Evolutionary conservation across 2,329 filamentous ascomycete genomes (phyloP).

Genomic region (Hymenoscyphus linearis): DNA sequence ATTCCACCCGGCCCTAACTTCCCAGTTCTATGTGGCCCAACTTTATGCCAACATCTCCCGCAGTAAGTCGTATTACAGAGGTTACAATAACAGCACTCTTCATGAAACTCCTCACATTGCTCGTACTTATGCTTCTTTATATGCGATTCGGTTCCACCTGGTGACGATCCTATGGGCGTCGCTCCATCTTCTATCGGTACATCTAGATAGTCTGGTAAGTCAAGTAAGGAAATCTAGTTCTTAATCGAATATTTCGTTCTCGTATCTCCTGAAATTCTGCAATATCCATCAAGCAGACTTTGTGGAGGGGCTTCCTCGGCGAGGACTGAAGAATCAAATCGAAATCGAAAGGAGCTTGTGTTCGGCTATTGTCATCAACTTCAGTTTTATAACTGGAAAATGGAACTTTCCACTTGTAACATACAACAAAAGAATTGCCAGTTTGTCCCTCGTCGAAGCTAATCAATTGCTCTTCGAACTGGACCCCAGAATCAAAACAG

Average conservation of each 20-base stretch:
- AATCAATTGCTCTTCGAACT: background rate
- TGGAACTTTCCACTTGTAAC: background rate
- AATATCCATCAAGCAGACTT: background rate
- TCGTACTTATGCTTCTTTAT: background rate
- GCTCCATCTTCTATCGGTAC: background rate
- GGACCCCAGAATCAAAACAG: background rate
- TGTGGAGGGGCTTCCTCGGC: background rate
- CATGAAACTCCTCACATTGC: background rate
- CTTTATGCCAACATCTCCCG: conserved; percentile 1
- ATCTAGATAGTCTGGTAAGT: background rate
- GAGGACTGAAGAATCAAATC: background rate
- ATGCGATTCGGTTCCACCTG: background rate
- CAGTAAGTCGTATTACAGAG: conserved; percentile 5
- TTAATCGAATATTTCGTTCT: background rate
- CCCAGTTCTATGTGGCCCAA: conserved; percentile 1
- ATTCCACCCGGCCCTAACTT: conserved; percentile 3
- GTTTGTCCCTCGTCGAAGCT: background rate
- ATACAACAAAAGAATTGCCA: background rate
- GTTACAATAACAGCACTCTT: conserved; percentile 4
- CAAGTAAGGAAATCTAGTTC: background rate
- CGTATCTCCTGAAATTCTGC: too few species aligned
- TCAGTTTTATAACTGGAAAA: background rate
- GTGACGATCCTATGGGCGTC: background rate
- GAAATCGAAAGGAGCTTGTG: background rate
- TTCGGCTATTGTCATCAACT: background rate